A percentile compares a stretch with the other conserved stretches of the same genome.
These are phyloP conservation scores for Puccinia hordei DNA, from an alignment of 1,284 basidiomycete species.

Conservation along the genomic window DNA sequence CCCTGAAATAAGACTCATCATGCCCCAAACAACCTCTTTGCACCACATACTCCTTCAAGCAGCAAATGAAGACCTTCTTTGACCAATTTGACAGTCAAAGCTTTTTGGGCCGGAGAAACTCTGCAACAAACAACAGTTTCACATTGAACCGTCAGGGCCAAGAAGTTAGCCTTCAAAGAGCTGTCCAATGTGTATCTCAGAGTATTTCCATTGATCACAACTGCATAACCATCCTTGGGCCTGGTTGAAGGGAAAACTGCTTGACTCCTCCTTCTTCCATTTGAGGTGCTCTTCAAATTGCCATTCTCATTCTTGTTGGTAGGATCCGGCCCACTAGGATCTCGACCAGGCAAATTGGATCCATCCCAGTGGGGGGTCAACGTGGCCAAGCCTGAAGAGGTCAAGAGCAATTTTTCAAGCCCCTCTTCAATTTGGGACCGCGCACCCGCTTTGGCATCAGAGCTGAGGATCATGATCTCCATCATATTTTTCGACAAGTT, in stretches of 20 bases:
- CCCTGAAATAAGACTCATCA: no score
- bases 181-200: slow-evolving; percentile 77
- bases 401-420: slow-evolving; percentile 84
- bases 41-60: no score
- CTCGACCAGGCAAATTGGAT: slow-evolving; percentile 45
- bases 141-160: slow-evolving; percentile 85
- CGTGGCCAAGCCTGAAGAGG: slow-evolving; percentile 54
- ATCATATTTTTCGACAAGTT: slow-evolving; percentile 80
- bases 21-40: no score
- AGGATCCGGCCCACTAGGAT: slow-evolving; percentile 42
- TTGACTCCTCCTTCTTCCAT: slow-evolving; percentile 7
- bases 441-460: slow-evolving; percentile 74
- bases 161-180: slow-evolving; percentile 78
- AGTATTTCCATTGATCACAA: slow-evolving; percentile 95
- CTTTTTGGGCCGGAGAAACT: slow-evolving; percentile 94
- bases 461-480: slow-evolving; percentile 93
- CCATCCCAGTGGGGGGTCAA: slow-evolving; percentile 24
- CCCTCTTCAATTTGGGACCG: slow-evolving; percentile 87
- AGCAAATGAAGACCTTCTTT: no score
- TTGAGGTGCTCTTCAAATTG: neutral
- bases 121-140: slow-evolving; percentile 97
- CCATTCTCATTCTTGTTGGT: neutral
- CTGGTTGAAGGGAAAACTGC: slow-evolving; percentile 51
- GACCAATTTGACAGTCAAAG: slow-evolving; percentile 87
- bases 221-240: slow-evolving; percentile 69